Percentiles rank a stretch among this genome's conserved stretches.
phyloP scores from a whole-genome alignment of 2,329 filamentous ascomycete genomes.

The Blumeriella jaapii region DNA sequence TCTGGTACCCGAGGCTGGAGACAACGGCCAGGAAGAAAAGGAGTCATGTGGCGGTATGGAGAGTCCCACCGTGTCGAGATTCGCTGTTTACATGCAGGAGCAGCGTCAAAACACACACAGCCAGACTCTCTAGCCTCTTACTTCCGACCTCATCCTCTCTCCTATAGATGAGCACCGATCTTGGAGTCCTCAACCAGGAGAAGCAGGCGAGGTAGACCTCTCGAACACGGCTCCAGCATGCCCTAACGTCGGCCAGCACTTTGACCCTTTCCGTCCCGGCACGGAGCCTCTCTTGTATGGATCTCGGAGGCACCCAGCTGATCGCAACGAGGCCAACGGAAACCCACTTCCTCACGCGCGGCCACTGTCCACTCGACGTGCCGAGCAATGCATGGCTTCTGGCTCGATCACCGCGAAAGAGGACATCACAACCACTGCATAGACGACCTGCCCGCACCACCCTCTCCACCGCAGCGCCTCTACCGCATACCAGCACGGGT shows the following conservation, averaged over 20 bases:
- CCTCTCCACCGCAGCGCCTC: background rate
- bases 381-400: too few species aligned
- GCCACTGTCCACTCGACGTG: background rate
- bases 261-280: background rate
- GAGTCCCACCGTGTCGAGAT: too few species aligned
- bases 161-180: background rate
- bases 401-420: too few species aligned
- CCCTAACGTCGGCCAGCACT: slow-evolving; percentile 5
- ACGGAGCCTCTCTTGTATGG: slow-evolving; percentile 4
- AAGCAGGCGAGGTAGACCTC: slow-evolving; percentile 3
- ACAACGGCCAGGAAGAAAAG: too few species aligned
- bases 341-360: background rate
- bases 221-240: slow-evolving; percentile 1
- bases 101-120: too few species aligned
- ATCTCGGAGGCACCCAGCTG: slow-evolving; percentile 3
- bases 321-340: slow-evolving; percentile 2
- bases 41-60: too few species aligned
- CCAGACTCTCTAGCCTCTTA: slow-evolving; percentile 1
- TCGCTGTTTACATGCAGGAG: too few species aligned
- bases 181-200: slow-evolving; percentile 1
- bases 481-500: background rate
- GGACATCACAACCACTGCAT: too few species aligned
- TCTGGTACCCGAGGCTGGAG: background rate
- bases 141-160: slow-evolving; percentile 2
- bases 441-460: too few species aligned